phyloP scores from a whole-genome alignment of 2,329 filamentous ascomycete species.

The Microdochium bolleyi region DNA sequence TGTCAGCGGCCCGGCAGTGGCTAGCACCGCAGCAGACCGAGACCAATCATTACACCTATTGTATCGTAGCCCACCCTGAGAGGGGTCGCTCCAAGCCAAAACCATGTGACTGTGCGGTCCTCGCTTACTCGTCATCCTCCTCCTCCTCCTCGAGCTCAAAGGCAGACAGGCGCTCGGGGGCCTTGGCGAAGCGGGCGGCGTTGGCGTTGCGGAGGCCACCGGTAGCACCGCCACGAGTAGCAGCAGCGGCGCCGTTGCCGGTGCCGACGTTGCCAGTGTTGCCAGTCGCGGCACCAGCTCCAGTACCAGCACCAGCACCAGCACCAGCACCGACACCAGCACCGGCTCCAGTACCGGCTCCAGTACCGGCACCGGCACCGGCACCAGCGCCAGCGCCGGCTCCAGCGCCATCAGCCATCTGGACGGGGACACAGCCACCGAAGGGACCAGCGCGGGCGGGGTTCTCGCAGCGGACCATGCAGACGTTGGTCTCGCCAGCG shows the following conservation, averaged over 20 bases:
- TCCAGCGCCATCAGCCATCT: constrained; percentile 22
- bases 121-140: constrained; percentile 3
- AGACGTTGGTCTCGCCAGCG: constrained; percentile 50
- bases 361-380: constrained; percentile 8
- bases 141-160: constrained; percentile 4
- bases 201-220: constrained; percentile 6
- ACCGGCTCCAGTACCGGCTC: constrained; percentile 8
- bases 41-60: too few relatives aligned
- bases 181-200: constrained; percentile 1
- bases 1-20: too few relatives aligned
- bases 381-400: constrained; percentile 7
- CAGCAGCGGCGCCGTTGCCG: constrained; percentile 9
- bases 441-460: constrained; percentile 53
- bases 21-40: too few relatives aligned
- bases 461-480: constrained; percentile 57
- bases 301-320: constrained; percentile 13
- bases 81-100: too few relatives aligned
- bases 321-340: constrained; percentile 8
- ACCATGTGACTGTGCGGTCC: not conserved
- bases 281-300: constrained; percentile 5
- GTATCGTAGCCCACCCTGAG: too few relatives aligned
- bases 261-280: constrained; percentile 12
- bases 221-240: constrained; percentile 10
- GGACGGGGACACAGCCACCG: constrained; percentile 51
- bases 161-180: constrained; percentile 2